A percentile compares a stretch with the other conserved stretches of the same genome.
Evolutionary conservation across 805 yeast genomes (phyloP).

Genomic region (Spathaspora girioi): DNA sequence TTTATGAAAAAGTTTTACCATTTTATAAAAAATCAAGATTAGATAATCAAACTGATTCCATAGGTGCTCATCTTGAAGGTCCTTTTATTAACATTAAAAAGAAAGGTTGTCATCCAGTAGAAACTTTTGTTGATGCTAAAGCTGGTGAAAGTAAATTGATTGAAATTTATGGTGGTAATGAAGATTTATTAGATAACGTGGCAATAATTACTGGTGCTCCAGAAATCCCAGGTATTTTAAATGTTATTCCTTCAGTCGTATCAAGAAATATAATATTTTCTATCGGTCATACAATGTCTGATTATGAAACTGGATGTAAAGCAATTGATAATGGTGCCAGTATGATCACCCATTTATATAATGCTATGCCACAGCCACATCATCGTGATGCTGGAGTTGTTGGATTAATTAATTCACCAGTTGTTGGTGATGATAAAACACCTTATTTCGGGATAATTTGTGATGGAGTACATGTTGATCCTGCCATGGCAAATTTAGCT

Average conservation of each 20-base stretch:
- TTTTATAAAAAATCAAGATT: conserved; percentile 32
- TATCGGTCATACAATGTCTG: conserved; percentile 47
- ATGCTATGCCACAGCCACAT: conserved; percentile 62
- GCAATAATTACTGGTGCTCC: conserved; percentile 51
- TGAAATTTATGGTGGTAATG: conserved; percentile 34
- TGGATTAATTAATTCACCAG: conserved; percentile 40
- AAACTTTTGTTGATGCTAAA: conserved; percentile 38
- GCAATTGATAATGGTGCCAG: conserved; percentile 51
- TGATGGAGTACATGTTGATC: conserved; percentile 60
- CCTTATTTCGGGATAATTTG: conserved; percentile 55
- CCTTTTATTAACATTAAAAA: conserved; percentile 49
- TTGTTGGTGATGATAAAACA: conserved; percentile 14
- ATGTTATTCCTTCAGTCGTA: conserved; percentile 34
- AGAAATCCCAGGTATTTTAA: conserved; percentile 45
- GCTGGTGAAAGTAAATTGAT: conserved; percentile 25
- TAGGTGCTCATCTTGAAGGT: conserved; percentile 62
- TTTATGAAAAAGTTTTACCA: conserved; percentile 47
- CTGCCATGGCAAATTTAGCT: conserved; percentile 47
- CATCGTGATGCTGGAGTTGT: conserved; percentile 57
- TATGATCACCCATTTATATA: conserved; percentile 60
- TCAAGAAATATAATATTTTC: conserved; percentile 36
- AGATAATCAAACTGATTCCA: conserved; percentile 34
- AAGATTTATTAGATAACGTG: conserved; percentile 30
- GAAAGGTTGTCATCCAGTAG: conserved; percentile 50
- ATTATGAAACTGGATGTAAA: conserved; percentile 31